Conservation (phyloP, 2,329 filamentous ascomycete species). For the Aspergillus japonicus region DNA sequence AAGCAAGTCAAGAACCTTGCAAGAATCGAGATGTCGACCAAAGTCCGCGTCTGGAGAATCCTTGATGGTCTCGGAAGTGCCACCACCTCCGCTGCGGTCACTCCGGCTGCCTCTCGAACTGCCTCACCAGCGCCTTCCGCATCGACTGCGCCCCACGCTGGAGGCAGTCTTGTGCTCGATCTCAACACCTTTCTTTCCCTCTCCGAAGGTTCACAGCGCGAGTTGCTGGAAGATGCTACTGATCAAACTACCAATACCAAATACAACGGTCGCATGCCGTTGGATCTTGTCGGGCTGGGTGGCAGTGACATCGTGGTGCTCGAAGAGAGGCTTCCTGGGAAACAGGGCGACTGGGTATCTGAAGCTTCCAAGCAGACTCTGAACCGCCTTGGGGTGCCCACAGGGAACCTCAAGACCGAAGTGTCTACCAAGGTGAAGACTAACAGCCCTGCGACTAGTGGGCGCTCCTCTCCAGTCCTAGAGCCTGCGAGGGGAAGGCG, state of each 20-base stretch:
- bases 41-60: slow-evolving; percentile 75
- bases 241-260: slow-evolving; percentile 73
- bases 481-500: slow-evolving; percentile 67
- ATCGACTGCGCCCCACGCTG: slow-evolving; percentile 42
- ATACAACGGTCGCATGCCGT: slow-evolving; percentile 70
- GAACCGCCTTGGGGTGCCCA: slow-evolving; percentile 52
- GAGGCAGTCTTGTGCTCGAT: slow-evolving; percentile 59
- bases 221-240: slow-evolving; percentile 58
- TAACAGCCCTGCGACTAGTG: slow-evolving; percentile 50
- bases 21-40: slow-evolving; percentile 66
- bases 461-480: slow-evolving; percentile 68
- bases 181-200: slow-evolving; percentile 63
- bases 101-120: slow-evolving; percentile 45
- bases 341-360: slow-evolving; percentile 57
- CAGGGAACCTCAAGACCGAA: slow-evolving; percentile 34
- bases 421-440: slow-evolving; percentile 37
- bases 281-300: slow-evolving; percentile 67
- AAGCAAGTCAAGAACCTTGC: slow-evolving; percentile 68
- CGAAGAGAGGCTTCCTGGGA: slow-evolving; percentile 63
- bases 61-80: slow-evolving; percentile 46
- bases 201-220: slow-evolving; percentile 62
- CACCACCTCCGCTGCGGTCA: slow-evolving; percentile 44
- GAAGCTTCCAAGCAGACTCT: slow-evolving; percentile 46
- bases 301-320: slow-evolving; percentile 76
- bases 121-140: slow-evolving; percentile 45